Evolutionary conservation across 2,329 filamentous ascomycete genomes (phyloP), one percentile per base, ranked within the genome.

Genomic region (Microcera coccophila): DNA sequence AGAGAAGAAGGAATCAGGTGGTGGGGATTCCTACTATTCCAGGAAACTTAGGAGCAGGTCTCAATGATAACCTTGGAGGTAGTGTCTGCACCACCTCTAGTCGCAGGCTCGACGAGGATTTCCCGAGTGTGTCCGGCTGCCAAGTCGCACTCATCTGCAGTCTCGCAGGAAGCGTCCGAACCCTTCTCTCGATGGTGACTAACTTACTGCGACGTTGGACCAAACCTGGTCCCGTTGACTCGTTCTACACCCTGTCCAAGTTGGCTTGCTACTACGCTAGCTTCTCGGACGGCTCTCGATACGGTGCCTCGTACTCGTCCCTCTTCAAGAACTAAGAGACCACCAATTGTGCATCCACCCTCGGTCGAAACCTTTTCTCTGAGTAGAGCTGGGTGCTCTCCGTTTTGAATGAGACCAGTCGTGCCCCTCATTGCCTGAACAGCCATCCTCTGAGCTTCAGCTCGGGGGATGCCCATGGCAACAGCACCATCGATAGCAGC

Each of bases 401-500:
- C 85, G 41, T 68, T 75, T 42, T 87, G 71, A 10, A 90, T 79
- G 55, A 90, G 59, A 0, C 77, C 80, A 0, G 85, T 83, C 1
- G 84, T 81, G 17, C 87, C 87, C 52, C 79, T 75, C 83, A 90
- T 88, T 11, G 82, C 81, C 70, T 91, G 87, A 2, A 85, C 83
- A 19, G 85, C 85, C 85, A 91, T 90, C 47, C 79, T 70, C 61
- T 82, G 81, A 1, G 86, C 86, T 60, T 90, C 85, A 2, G 75
- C 77, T 36, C 85, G 73, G 4, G 85, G 84, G 22, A 91, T 60
- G 0, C 87, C 87, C 82, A 89, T 87, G 12, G 86, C 85, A 1
- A 91, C 84, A 4, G 81, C 86, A 5, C 85, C 87, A 55, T 90
- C 86, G 12, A 86, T 81, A 35, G 85, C 76, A 5, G 84, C 84